A percentile compares a stretch with the other conserved stretches of the same genome.
Conservation (phyloP, 176 grass and related monocot species). For the Paspalum notatum region DNA sequence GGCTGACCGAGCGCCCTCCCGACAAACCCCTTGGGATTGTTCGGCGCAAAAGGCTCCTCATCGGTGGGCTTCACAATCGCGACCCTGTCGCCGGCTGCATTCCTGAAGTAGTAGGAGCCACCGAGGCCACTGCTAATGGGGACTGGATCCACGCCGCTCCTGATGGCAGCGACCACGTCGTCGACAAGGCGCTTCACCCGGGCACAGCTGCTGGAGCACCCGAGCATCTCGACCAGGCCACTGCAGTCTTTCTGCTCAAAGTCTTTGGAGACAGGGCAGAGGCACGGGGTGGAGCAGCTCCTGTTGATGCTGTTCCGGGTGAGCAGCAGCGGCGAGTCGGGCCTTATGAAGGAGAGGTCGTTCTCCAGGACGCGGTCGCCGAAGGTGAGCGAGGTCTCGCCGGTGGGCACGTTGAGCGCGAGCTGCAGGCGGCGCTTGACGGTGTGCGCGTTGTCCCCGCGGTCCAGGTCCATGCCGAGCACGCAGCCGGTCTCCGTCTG, state of each 20-base stretch:
- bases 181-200: conserved; percentile 56
- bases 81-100: conserved; percentile 58
- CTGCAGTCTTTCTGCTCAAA: conserved; percentile 60
- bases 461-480: conserved; percentile 75
- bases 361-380: conserved; percentile 75
- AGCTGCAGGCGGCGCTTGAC: conserved; percentile 79
- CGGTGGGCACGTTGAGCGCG: conserved; percentile 75
- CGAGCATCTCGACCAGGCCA: conserved; percentile 61
- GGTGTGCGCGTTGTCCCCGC: conserved; percentile 72
- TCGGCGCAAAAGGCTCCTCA: conserved; percentile 83
- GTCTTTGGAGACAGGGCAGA: conserved; percentile 63
- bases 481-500: conserved; percentile 87
- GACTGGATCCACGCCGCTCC: conserved; percentile 61
- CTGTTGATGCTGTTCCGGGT: conserved; percentile 74
- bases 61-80: conserved; percentile 88
- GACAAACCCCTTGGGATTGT: conserved; percentile 78
- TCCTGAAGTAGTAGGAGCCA: conserved; percentile 82
- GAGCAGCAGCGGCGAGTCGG: conserved; percentile 68
- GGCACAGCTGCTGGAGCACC: conserved; percentile 52
- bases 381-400: conserved; percentile 74
- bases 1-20: conserved; percentile 78
- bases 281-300: conserved; percentile 83
- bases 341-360: conserved; percentile 66
- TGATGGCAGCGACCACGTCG: conserved; percentile 67
- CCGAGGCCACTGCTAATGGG: conserved; percentile 69